Percentiles rank a stretch among this genome's conserved stretches.
Conservation (phyloP, 345 rosid genomes). For the Sonneratia caseolaris region DNA sequence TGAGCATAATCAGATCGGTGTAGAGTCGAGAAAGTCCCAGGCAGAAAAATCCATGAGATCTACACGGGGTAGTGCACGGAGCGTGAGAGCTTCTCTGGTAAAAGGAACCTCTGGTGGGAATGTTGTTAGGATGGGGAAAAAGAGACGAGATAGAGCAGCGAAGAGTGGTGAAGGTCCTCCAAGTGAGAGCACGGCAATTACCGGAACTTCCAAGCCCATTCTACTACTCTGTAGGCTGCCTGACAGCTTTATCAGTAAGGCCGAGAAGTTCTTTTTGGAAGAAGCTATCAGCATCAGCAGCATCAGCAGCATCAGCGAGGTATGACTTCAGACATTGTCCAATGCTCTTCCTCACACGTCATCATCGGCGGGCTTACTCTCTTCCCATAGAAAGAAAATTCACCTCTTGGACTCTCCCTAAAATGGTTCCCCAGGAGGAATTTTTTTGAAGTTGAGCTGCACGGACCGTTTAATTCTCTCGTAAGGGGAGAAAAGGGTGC, state of each 20-base stretch:
- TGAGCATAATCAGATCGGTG: slow-evolving; percentile 30
- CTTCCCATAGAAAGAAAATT: no score
- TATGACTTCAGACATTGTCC: not conserved
- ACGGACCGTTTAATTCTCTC: no score
- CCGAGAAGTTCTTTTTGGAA: slow-evolving; percentile 53
- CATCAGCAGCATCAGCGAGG: not conserved
- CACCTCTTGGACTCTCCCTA: no score
- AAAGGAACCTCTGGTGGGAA: slow-evolving; percentile 29
- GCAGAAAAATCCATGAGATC: slow-evolving; percentile 26
- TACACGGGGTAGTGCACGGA: slow-evolving; percentile 27
- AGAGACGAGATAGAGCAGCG: slow-evolving; percentile 29
- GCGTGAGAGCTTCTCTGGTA: slow-evolving; percentile 18
- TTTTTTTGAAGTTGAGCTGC: no score
- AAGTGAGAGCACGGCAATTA: slow-evolving; percentile 22
- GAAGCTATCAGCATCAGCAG: not conserved
- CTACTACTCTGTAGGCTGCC: slow-evolving; percentile 56
- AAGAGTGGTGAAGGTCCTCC: slow-evolving; percentile 30
- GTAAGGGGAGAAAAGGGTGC: no score
- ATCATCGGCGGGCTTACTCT: no score
- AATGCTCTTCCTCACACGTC: not conserved
- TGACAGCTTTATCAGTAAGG: slow-evolving; percentile 41
- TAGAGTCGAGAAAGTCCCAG: slow-evolving; percentile 30
- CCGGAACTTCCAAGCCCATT: slow-evolving; percentile 23
- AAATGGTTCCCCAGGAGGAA: no score
- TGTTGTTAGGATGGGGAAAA: slow-evolving; percentile 30